These are phyloP conservation scores for Cyclotella kingstonii DNA, from an alignment of 108 stramenopile species.

Conservation along the genomic window DNA sequence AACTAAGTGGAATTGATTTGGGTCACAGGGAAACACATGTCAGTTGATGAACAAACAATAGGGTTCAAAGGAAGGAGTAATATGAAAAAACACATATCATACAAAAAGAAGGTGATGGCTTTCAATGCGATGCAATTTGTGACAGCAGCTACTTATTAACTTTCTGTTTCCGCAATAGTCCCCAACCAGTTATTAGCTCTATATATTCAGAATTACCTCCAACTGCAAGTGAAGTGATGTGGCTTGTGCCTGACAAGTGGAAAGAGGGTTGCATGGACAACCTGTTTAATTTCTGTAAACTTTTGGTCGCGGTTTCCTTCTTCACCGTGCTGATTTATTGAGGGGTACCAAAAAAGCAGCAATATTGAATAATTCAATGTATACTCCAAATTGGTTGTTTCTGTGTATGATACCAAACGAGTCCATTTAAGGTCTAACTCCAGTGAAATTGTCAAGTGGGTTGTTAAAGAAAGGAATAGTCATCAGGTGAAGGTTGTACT, in stretches of 20 bases:
- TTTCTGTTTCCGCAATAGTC: constrained; percentile 9
- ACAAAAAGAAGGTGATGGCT: constrained; percentile 42
- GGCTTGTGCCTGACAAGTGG: background rate
- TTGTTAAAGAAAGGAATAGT: constrained; percentile 22
- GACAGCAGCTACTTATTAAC: constrained; percentile 8
- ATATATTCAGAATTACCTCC: background rate
- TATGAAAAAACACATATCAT: constrained; percentile 16
- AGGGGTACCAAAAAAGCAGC: constrained; percentile 12
- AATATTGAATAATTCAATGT: too few relatives aligned
- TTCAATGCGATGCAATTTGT: constrained; percentile 33
- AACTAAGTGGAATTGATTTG: constrained; percentile 2
- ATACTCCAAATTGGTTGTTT: too few relatives aligned
- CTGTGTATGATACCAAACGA: too few relatives aligned
- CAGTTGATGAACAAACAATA: constrained; percentile 35
- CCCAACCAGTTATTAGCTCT: background rate
- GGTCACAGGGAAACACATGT: constrained; percentile 17
- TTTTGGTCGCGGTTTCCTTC: background rate
- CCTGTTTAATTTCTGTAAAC: constrained; percentile 6
- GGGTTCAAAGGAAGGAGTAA: constrained; percentile 22
- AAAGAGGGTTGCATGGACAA: constrained; percentile 4
- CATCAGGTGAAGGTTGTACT: background rate
- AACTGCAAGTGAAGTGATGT: constrained; percentile 5
- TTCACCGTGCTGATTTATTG: background rate
- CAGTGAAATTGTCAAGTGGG: constrained; percentile 17
- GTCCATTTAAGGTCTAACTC: too few relatives aligned